These are phyloP conservation scores for Sanguinoderma infundibulare DNA, from an alignment of 1,284 basidiomycete genomes.

Conservation along the genomic window DNA sequence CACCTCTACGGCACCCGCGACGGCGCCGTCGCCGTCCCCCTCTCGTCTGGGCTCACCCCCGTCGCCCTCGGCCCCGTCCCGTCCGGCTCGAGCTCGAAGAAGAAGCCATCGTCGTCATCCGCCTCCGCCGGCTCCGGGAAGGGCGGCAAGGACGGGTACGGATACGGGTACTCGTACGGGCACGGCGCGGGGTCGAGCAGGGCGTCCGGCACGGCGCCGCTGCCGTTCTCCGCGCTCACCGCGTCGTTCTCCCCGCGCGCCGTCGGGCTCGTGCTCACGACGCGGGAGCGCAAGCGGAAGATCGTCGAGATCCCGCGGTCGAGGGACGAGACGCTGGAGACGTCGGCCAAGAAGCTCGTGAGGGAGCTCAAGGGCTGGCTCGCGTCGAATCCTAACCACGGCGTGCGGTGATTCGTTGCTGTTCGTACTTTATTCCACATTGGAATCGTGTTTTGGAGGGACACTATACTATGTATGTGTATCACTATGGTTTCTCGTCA, in stretches of 20 bases:
- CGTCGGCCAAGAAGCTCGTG: slow-evolving; percentile 57
- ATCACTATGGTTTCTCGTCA: not conserved
- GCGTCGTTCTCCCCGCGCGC: slow-evolving; percentile 62
- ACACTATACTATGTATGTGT: not conserved
- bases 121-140: too few relatives aligned
- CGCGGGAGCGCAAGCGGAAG: slow-evolving; percentile 50
- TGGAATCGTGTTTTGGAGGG: not conserved
- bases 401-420: not conserved
- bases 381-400: slow-evolving; percentile 14
- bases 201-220: not conserved
- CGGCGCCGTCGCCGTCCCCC: slow-evolving; percentile 45
- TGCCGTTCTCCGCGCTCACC: slow-evolving; percentile 59
- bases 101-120: too few relatives aligned
- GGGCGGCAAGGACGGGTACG: not conserved
- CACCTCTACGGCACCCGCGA: slow-evolving; percentile 59
- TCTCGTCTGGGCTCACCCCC: slow-evolving; percentile 18
- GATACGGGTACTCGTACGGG: not conserved
- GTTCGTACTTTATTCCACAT: not conserved
- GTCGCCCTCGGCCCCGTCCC: slow-evolving; percentile 20
- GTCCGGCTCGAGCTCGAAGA: slow-evolving; percentile 11
- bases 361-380: slow-evolving; percentile 38
- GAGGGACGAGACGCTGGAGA: slow-evolving; percentile 63
- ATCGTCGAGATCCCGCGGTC: slow-evolving; percentile 58
- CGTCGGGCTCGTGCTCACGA: slow-evolving; percentile 56
- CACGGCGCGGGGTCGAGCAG: not conserved